Base-by-base conservation (phyloP, 306 rosid species). In the Sphenostylis stenocarpa region DNA sequence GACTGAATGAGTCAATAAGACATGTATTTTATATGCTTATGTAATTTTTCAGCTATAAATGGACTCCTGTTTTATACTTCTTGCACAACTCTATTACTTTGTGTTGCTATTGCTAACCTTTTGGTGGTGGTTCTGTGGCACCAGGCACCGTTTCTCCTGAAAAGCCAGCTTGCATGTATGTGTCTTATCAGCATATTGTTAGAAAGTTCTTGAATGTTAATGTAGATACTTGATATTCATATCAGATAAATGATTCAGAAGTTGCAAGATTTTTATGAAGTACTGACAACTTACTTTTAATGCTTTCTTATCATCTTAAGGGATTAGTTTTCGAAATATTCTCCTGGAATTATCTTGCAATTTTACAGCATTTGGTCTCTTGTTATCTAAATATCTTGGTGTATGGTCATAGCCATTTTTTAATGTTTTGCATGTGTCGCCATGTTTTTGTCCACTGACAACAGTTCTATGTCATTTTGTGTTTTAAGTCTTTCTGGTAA, bases 1-100 rank as follows among this genome's bases (percentile, higher is more conserved):
- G 45, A 52, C 84, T 70, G 53, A 77, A 70, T 77, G 73, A 77
- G 70, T 75, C 84, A 81, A 82, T 72, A 82, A 70, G 77, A 69
- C 78, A 49, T 76, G 66, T 70, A 63, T 83, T 84, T 72, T 67
- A 73, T 84, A 67, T 58, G 31, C 61, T 31, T 71, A 82, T 63
- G 63, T 76, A 53, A 77, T 66, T 73, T 69, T 36, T 62, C 75
- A 9, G 21, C 69, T 82, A 66, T 83, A 67, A 64, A 75, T 45
- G 38, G 52, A 74, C 39, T 78, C 78, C 16, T 84, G 80, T 66
- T 80, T 76, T 53, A 65, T 77, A 74, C 47, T 61, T 49, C 56
- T 67, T 45, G 52, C 14, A 31, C 77, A 73, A 47, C 52, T 47
- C 52, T 60, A 31, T 72, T 70, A 70, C 77, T 47, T 57, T 43